Conservation (phyloP, 768 basidiomycete genomes). For the Lentinula boryana region DNA sequence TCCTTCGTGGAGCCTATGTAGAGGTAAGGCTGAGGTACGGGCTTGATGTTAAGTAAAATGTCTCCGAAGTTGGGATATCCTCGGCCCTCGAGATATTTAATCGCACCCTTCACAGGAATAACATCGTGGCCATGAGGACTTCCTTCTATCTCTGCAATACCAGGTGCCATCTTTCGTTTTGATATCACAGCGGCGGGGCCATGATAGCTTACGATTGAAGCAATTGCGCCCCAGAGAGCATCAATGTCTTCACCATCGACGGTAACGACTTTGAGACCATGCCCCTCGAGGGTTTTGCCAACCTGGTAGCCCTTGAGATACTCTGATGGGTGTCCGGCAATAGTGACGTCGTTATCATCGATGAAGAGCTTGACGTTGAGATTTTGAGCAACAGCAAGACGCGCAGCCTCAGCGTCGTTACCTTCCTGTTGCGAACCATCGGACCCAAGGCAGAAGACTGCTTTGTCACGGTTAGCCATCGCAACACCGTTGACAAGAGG, state of each 20-base stretch:
- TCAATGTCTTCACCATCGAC: constrained; percentile 80
- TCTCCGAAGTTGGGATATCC: constrained; percentile 50
- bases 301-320: constrained; percentile 79
- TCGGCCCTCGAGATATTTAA: constrained; percentile 63
- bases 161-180: constrained; percentile 66
- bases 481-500: constrained; percentile 83
- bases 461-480: constrained; percentile 71
- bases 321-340: constrained; percentile 84
- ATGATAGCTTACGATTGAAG: constrained; percentile 46
- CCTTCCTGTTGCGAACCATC: constrained; percentile 92
- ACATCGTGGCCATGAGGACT: constrained; percentile 80
- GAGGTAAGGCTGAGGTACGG: constrained; percentile 47
- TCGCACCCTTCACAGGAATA: constrained; percentile 74
- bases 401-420: constrained; percentile 85
- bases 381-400: constrained; percentile 77
- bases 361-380: constrained; percentile 84
- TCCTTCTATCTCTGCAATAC: constrained; percentile 73
- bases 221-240: constrained; percentile 64
- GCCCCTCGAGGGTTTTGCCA: constrained; percentile 67
- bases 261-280: constrained; percentile 71
- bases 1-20: constrained; percentile 71
- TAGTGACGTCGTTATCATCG: constrained; percentile 90
- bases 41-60: constrained; percentile 63
- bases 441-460: constrained; percentile 78
- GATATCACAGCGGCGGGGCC: constrained; percentile 78